Percentiles rank a stretch among this genome's conserved stretches.
These are phyloP conservation scores for Triticum dicoccoides DNA, from an alignment of 176 grass and related monocot species.

Conservation along the genomic window DNA sequence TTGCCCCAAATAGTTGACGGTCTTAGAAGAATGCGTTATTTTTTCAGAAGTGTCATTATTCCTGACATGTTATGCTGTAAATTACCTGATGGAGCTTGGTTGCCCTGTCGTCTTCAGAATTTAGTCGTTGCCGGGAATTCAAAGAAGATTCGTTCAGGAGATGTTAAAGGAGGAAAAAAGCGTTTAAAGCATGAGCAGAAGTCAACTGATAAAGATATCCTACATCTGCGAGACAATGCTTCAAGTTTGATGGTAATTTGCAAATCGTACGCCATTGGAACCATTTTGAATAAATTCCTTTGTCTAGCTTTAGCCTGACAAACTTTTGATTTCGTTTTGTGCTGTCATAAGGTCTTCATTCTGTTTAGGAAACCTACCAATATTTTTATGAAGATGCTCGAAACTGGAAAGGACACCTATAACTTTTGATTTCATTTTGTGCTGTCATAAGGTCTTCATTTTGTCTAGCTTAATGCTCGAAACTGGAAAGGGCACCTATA, in stretches of 20 bases:
- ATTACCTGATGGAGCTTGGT: conserved; percentile 32
- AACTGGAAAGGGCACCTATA: not conserved
- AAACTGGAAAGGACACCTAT: not conserved
- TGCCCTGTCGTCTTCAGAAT: conserved; percentile 28
- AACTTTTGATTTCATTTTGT: no score
- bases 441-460: no score
- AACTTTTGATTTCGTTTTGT: not conserved
- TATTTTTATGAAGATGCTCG: not conserved
- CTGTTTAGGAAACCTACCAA: not conserved
- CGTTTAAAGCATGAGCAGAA: conserved; percentile 29
- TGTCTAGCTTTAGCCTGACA: not conserved
- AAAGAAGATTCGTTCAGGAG: conserved; percentile 36
- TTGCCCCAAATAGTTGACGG: not conserved
- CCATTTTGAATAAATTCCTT: not conserved
- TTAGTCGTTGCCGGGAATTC: conserved; percentile 11
- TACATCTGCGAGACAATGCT: conserved; percentile 23
- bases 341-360: not conserved
- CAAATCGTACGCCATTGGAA: not conserved
- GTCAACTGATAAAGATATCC: conserved; percentile 36
- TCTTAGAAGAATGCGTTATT: not conserved
- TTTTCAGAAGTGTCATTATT: not conserved
- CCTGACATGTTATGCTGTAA: not conserved
- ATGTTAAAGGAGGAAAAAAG: conserved; percentile 42
- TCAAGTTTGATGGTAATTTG: conserved; percentile 42
- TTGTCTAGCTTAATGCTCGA: not conserved